These are phyloP conservation scores for Pythium aquatile DNA, from an alignment of 352 stramenopile genomes.

Conservation along the genomic window DNA sequence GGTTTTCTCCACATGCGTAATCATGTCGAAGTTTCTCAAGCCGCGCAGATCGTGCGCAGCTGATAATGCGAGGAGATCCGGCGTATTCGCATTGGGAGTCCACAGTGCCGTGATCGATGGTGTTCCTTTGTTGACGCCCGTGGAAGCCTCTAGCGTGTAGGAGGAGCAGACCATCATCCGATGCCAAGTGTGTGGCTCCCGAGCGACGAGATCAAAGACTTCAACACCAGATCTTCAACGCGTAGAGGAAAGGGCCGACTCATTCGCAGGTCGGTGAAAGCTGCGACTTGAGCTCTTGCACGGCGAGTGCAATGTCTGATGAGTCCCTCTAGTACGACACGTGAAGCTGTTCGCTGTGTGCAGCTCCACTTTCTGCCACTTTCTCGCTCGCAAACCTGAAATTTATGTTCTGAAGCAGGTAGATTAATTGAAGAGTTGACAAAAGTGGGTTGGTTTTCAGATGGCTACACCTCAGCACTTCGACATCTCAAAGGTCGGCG, in stretches of 20 bases:
- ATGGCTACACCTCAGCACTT: background rate
- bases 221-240: background rate
- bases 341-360: no score
- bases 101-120: background rate
- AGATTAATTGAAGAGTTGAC: background rate
- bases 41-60: background rate
- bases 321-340: no score
- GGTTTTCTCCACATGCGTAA: background rate
- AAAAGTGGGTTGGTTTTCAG: background rate
- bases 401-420: background rate
- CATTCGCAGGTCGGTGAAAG: no score
- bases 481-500: background rate
- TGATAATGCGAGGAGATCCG: background rate
- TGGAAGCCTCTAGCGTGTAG: background rate
- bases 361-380: background rate
- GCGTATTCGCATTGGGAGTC: background rate
- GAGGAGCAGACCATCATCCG: no score
- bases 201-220: background rate
- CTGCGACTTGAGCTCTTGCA: no score
- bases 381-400: background rate
- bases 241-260: background rate
- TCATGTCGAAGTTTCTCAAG: constrained; percentile 7
- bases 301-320: no score
- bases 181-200: background rate
- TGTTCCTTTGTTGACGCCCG: background rate